phyloP scores from a whole-genome alignment of 805 yeast genomes.

The Metschnikowia reukaufii region DNA sequence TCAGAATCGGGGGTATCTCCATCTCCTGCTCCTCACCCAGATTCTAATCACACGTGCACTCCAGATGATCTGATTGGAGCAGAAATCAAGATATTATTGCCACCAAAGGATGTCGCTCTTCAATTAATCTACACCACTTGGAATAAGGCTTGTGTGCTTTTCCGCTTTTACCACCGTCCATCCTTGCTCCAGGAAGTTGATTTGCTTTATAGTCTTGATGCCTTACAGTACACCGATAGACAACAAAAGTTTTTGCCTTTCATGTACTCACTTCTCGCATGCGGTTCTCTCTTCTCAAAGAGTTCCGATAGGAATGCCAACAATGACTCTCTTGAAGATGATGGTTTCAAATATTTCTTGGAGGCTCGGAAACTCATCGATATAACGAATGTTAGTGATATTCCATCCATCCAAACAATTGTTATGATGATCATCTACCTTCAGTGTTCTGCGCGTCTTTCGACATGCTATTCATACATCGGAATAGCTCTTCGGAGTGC shows the following conservation, averaged over 20 bases:
- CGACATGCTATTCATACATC: slow-evolving; percentile 85
- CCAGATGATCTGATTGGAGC: slow-evolving; percentile 30
- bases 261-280: slow-evolving; percentile 83
- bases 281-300: slow-evolving; percentile 76
- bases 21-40: slow-evolving; percentile 12
- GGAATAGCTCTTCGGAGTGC: slow-evolving; percentile 87
- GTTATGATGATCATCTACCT: slow-evolving; percentile 83
- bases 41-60: slow-evolving; percentile 15
- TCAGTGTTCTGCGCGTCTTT: slow-evolving; percentile 84
- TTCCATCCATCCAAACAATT: slow-evolving; percentile 78
- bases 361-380: slow-evolving; percentile 80
- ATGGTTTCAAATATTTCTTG: slow-evolving; percentile 75
- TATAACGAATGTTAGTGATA: slow-evolving; percentile 79
- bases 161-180: slow-evolving; percentile 84
- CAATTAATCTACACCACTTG: slow-evolving; percentile 73
- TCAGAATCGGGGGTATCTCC: slow-evolving; percentile 26
- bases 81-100: slow-evolving; percentile 67
- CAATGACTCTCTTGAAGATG: slow-evolving; percentile 57
- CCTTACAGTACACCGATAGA: slow-evolving; percentile 65
- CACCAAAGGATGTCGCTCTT: slow-evolving; percentile 71
- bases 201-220: slow-evolving; percentile 73
- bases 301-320: slow-evolving; percentile 19
- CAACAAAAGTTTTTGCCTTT: slow-evolving; percentile 77
- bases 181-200: slow-evolving; percentile 73
- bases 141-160: slow-evolving; percentile 82